phyloP scores from a whole-genome alignment of 305 asterid genomes.

The Coffea humblotiana region DNA sequence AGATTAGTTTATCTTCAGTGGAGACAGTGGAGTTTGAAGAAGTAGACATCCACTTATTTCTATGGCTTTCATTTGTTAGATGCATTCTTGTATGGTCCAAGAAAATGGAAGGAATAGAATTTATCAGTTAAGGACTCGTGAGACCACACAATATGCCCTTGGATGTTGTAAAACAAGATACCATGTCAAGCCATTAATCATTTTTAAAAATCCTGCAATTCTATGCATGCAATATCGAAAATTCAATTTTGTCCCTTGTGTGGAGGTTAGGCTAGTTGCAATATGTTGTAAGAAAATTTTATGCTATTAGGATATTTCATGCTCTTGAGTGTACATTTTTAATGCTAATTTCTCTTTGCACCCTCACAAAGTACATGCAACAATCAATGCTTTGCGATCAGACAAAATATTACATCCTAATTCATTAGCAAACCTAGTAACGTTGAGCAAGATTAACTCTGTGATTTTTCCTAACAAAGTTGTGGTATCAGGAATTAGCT shows the following conservation, averaged over 20 bases:
- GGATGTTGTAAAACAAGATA: not conserved
- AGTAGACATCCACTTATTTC: slow-evolving; percentile 11
- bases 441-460: not conserved
- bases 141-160: not conserved
- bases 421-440: too few species aligned
- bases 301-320: not conserved
- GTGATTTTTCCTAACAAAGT: not conserved
- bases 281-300: too few species aligned
- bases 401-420: not conserved
- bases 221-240: not conserved
- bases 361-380: not conserved
- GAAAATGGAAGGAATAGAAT: not conserved
- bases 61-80: not conserved
- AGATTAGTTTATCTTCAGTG: slow-evolving; percentile 10
- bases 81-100: not conserved
- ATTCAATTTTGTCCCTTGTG: not conserved
- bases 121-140: not conserved
- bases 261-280: too few species aligned
- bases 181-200: not conserved
- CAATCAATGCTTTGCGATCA: not conserved
- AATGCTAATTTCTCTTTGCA: not conserved
- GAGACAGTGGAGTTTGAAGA: not conserved
- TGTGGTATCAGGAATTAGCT: not conserved
- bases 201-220: not conserved
- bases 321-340: not conserved